phyloP scores from a whole-genome alignment of 2,329 filamentous ascomycete genomes.

The Xenosphaeropsis pyriputrescens region DNA sequence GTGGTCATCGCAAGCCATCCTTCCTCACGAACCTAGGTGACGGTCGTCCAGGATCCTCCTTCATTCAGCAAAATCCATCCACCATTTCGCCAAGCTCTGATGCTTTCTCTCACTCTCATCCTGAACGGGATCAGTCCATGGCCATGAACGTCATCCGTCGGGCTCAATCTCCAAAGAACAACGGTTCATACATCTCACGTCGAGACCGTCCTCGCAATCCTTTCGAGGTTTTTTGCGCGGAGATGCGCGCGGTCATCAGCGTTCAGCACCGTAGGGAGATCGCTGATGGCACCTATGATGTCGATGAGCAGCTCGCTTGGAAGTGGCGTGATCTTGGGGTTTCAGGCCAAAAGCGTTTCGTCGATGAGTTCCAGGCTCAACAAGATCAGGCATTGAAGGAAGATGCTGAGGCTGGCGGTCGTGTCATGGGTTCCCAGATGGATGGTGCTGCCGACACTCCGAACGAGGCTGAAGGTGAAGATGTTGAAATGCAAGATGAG shows the following conservation, averaged over 20 bases:
- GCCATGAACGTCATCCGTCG: slow-evolving; percentile 19
- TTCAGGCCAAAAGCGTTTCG: slow-evolving; percentile 6
- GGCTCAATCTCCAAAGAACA: background rate
- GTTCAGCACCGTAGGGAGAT: slow-evolving; percentile 11
- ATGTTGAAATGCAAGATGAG: background rate
- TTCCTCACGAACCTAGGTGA: slow-evolving; percentile 19
- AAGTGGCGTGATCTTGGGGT: slow-evolving; percentile 12
- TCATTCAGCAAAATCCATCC: slow-evolving; percentile 30
- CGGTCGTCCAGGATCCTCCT: slow-evolving; percentile 23
- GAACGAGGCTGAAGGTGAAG: slow-evolving; percentile 17
- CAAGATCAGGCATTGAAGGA: slow-evolving; percentile 8
- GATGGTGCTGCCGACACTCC: slow-evolving; percentile 19
- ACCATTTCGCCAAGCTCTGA: slow-evolving; percentile 34
- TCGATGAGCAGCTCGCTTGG: slow-evolving; percentile 13
- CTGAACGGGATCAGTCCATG: slow-evolving; percentile 17
- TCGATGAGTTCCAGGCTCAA: slow-evolving; percentile 6
- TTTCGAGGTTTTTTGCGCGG: slow-evolving; percentile 16
- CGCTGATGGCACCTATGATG: slow-evolving; percentile 11
- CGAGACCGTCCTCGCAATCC: slow-evolving; percentile 8
- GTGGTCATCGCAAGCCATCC: slow-evolving; percentile 50
- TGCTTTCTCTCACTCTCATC: slow-evolving; percentile 34
- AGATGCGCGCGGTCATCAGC: slow-evolving; percentile 10
- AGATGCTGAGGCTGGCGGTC: slow-evolving; percentile 7
- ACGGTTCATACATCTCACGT: slow-evolving; percentile 1
- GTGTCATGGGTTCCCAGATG: too few relatives aligned